These are phyloP conservation scores for Saprolegnia diclina DNA, from an alignment of 352 stramenopile species.

Conservation along the genomic window DNA sequence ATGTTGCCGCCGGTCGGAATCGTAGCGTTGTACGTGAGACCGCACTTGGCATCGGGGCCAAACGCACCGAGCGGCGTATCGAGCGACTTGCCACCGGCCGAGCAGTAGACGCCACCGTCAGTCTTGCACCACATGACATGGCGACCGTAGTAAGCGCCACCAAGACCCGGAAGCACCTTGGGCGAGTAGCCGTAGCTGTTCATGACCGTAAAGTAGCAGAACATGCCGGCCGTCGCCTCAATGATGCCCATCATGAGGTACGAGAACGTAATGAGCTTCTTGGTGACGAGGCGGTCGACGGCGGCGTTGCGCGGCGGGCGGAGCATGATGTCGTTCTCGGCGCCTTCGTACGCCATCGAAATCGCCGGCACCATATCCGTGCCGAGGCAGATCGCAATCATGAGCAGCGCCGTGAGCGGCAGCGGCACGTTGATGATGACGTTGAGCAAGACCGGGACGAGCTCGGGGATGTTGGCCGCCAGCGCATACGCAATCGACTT, in stretches of 20 bases:
- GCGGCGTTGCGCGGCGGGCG: constrained; percentile 45
- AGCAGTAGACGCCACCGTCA: constrained; percentile 52
- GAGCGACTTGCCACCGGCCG: constrained; percentile 48
- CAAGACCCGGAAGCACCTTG: constrained; percentile 74
- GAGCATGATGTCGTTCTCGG: constrained; percentile 58
- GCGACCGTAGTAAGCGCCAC: constrained; percentile 80
- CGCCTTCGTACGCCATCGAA: constrained; percentile 69
- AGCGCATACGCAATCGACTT: constrained; percentile 82
- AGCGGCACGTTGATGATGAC: constrained; percentile 67
- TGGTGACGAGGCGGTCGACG: constrained; percentile 55
- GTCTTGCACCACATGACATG: constrained; percentile 83
- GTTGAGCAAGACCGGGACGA: constrained; percentile 39
- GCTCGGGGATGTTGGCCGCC: constrained; percentile 64
- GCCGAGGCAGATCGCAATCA: constrained; percentile 65
- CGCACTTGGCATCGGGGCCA: constrained; percentile 38
- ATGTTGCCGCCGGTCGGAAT: constrained; percentile 53
- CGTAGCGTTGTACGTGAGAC: constrained; percentile 40
- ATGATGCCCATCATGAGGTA: constrained; percentile 77
- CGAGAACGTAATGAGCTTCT: constrained; percentile 54
- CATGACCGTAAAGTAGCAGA: constrained; percentile 56
- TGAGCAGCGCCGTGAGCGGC: constrained; percentile 61
- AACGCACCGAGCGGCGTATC: constrained; percentile 28
- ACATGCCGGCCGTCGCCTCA: constrained; percentile 53
- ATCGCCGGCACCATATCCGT: constrained; percentile 80
- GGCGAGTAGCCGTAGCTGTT: constrained; percentile 59